Percentiles rank a stretch among this genome's conserved stretches.
phyloP scores from a whole-genome alignment of 2,329 filamentous ascomycete genomes.

The Tympanopsis confertula region DNA sequence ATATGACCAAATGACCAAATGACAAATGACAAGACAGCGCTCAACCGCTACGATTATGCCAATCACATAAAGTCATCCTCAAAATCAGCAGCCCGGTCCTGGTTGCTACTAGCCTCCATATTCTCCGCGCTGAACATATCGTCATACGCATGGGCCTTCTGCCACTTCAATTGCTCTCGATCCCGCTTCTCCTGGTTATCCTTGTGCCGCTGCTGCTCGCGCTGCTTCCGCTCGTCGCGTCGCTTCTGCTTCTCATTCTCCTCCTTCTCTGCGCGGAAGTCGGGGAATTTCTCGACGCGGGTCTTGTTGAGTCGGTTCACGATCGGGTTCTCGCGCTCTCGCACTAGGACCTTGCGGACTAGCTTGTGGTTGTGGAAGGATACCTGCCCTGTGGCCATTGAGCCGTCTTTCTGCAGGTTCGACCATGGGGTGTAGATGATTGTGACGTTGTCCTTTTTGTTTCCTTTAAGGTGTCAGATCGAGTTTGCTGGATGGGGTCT shows the following conservation, averaged over 20 bases:
- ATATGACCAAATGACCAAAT: too few species aligned
- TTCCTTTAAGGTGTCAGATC: slow-evolving; percentile 41
- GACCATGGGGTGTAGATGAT: slow-evolving; percentile 97
- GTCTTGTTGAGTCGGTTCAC: slow-evolving; percentile 99
- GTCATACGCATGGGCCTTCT: slow-evolving; percentile 97
- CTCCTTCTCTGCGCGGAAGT: not conserved
- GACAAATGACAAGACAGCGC: too few species aligned
- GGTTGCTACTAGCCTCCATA: slow-evolving; percentile 68
- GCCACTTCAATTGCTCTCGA: slow-evolving; percentile 78
- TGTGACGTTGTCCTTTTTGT: slow-evolving; percentile 97
- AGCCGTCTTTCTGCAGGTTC: slow-evolving; percentile 88
- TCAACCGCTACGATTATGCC: too few species aligned
- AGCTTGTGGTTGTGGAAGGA: slow-evolving; percentile 69
- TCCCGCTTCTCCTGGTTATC: slow-evolving; percentile 64
- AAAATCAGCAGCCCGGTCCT: slow-evolving; percentile 67
- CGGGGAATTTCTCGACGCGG: slow-evolving; percentile 62
- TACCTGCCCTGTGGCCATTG: slow-evolving; percentile 91
- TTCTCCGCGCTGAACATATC: slow-evolving; percentile 79
- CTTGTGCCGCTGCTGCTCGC: slow-evolving; percentile 76
- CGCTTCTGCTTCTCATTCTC: slow-evolving; percentile 45
- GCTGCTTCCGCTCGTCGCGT: too few species aligned
- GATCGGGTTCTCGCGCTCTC: slow-evolving; percentile 73
- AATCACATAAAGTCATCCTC: slow-evolving; percentile 86
- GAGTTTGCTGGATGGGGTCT: not conserved
- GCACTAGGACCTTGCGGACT: slow-evolving; percentile 73